These are phyloP conservation scores for Mychonastes homosphaera DNA, from an alignment of 139 green algal species.

Conservation along the genomic window DNA sequence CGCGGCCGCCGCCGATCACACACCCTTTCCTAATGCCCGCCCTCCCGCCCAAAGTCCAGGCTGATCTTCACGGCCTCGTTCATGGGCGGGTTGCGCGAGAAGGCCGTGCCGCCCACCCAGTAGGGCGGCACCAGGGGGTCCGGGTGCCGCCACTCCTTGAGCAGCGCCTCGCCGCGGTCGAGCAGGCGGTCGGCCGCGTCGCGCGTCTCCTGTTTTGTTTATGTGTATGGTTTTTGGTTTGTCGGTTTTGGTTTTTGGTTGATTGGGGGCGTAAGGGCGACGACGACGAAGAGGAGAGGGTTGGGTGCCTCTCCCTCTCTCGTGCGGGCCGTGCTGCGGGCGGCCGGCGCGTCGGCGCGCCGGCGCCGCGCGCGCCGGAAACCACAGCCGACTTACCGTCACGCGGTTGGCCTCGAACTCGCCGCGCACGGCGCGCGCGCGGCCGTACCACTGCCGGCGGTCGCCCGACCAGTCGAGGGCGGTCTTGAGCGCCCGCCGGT, in stretches of 20 bases:
- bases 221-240: too few species aligned
- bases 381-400: slow-evolving; percentile 4
- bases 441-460: slow-evolving; percentile 17
- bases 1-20: too few species aligned
- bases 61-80: slow-evolving; percentile 16
- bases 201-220: slow-evolving; percentile 15
- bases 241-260: too few species aligned
- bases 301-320: too few species aligned
- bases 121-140: slow-evolving; percentile 14
- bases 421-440: slow-evolving; percentile 15
- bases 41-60: slow-evolving; percentile 13
- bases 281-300: too few species aligned
- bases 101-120: slow-evolving; percentile 19
- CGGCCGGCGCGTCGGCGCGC: too few species aligned
- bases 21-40: too few species aligned
- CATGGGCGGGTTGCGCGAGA: slow-evolving; percentile 18
- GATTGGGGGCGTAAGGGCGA: too few species aligned
- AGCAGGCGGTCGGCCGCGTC: slow-evolving; percentile 19
- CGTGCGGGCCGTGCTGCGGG: too few species aligned
- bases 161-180: slow-evolving; percentile 16
- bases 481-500: slow-evolving; percentile 17
- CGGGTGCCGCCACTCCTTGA: slow-evolving; percentile 17
- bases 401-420: slow-evolving; percentile 22
- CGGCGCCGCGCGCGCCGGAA: background rate
- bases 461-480: slow-evolving; percentile 20